Conservation (phyloP, 805 yeast species). For the Wickerhamomyces subpelliculosus region DNA sequence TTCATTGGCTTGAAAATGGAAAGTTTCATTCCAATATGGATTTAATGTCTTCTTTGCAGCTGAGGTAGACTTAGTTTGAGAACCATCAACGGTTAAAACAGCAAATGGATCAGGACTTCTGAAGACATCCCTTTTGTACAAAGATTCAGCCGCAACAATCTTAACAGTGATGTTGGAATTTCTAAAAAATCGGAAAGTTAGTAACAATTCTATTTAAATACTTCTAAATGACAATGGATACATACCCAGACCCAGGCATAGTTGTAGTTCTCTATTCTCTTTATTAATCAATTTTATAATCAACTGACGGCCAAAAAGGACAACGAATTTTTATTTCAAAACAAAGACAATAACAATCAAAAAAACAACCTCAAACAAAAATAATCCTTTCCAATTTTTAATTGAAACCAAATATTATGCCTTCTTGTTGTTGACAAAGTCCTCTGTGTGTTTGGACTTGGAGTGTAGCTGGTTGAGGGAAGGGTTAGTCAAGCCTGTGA, state of each 20-base stretch:
- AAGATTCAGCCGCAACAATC: constrained; percentile 92
- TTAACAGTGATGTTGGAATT: constrained; percentile 37
- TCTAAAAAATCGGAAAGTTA: constrained; percentile 9
- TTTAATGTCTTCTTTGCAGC: constrained; percentile 90
- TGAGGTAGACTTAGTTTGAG: constrained; percentile 90
- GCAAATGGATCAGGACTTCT: constrained; percentile 98
- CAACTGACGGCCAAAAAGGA: neutral
- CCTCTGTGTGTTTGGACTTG: too few relatives aligned
- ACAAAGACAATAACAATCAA: neutral
- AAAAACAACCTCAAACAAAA: neutral
- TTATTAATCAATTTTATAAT: too few relatives aligned
- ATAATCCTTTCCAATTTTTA: too few relatives aligned
- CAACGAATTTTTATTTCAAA: neutral
- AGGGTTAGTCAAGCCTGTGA: too few relatives aligned
- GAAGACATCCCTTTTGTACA: constrained; percentile 91
- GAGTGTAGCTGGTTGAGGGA: too few relatives aligned
- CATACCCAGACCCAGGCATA: neutral
- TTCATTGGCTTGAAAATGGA: constrained; percentile 68
- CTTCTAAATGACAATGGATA: neutral
- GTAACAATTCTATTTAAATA: neutral
- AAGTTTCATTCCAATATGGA: constrained; percentile 97
- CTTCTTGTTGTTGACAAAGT: too few relatives aligned
- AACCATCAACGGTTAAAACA: constrained; percentile 94
- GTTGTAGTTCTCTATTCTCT: neutral
- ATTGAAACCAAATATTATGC: too few relatives aligned